Base-by-base conservation (phyloP, 257 asterid species). In the Echium plantagineum region DNA sequence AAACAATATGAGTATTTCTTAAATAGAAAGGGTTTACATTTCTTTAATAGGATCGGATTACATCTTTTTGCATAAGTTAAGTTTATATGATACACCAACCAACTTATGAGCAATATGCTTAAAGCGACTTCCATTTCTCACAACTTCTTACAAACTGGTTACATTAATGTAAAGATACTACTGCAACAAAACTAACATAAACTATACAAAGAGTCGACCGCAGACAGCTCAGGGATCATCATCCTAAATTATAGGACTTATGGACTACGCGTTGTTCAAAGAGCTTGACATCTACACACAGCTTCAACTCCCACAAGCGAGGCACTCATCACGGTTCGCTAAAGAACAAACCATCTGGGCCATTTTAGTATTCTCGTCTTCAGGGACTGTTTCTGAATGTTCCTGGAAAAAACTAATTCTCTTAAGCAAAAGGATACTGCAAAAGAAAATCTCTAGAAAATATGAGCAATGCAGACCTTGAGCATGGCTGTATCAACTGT, bases 301-400 rank as follows among this genome's bases (percentile, higher is more conserved):
- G 35, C 57, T 65, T 59, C 73, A 90, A 65, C 98, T 90, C 67
- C 97, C 97, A 63, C 98, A 90, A n/a, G 94, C 78, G 68, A 85
- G 32, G 78, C 98, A 90, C 5, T 90, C 98, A 0, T 90, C 98
- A 0, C 95, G 83, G 75, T 87, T 90, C 5, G 78, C 72, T 46
- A 90, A 72, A 18, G 98, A 83, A 72, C 98, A 90, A 15, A 79
- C 91, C 83, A 90, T 72, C 68, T 87, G 82, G 9, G 96, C 87
- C 78, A 87, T 82, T 78, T 83, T 81, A 1, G 81, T 60, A 26
- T 64, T 65, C n/a, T 77, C 89, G 22, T 83, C 89, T 0, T 79
- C 94, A 2, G 46, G 77, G 26, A 28, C 77, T 19, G 30, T 69
- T 26, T 69, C 66, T 0, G 75, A 62, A 53, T 72, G 73, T 58